Conservation (phyloP, 441 rosid species). For the Populus trichocarpa region DNA sequence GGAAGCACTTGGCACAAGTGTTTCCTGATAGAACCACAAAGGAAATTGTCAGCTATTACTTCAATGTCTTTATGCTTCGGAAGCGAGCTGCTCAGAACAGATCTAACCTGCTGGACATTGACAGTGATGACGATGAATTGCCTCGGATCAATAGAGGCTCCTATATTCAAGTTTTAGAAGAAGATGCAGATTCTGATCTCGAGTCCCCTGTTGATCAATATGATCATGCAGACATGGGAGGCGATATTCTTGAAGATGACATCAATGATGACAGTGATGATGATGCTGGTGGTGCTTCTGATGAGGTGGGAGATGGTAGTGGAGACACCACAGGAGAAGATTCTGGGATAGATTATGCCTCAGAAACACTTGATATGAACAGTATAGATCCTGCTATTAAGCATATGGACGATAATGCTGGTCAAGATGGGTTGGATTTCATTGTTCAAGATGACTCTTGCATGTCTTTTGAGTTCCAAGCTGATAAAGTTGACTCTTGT, state of each 20-base stretch:
- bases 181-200: slow-evolving; percentile 41
- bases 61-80: slow-evolving; percentile 46
- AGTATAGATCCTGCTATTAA: slow-evolving; percentile 22
- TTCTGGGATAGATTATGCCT: slow-evolving; percentile 25
- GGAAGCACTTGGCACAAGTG: slow-evolving; percentile 35
- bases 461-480: slow-evolving; percentile 50
- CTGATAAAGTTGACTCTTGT: slow-evolving; percentile 22
- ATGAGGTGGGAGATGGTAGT: slow-evolving; percentile 26
- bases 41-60: slow-evolving; percentile 47
- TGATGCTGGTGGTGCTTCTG: slow-evolving; percentile 27
- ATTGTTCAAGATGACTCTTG: slow-evolving; percentile 47
- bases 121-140: slow-evolving; percentile 73
- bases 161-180: slow-evolving; percentile 28
- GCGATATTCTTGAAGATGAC: not conserved
- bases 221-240: slow-evolving; percentile 1
- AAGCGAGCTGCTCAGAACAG: slow-evolving; percentile 46
- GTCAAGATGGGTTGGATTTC: slow-evolving; percentile 20
- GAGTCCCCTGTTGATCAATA: slow-evolving; percentile 33
- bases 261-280: slow-evolving; percentile 23
- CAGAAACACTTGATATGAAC: slow-evolving; percentile 14
- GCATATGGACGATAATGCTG: slow-evolving; percentile 19
- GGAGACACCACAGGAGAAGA: slow-evolving; percentile 30
- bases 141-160: slow-evolving; percentile 21
- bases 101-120: slow-evolving; percentile 32
- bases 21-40: slow-evolving; percentile 38